These are phyloP conservation scores for Podospora appendiculata DNA, from an alignment of 495 filamentous ascomycete genomes.

Conservation along the genomic window DNA sequence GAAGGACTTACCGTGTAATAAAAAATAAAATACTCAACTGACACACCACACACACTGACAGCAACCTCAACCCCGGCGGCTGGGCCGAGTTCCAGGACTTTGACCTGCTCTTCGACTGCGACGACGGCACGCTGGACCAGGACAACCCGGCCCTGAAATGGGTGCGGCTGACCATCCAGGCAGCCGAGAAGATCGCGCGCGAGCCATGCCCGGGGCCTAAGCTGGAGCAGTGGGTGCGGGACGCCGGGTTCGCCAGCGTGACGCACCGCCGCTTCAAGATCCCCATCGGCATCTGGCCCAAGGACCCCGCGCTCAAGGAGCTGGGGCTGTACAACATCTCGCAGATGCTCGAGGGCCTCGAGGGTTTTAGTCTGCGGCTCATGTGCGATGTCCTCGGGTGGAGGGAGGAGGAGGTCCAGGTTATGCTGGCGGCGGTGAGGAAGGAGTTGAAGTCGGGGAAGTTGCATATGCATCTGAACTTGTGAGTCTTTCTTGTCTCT, in stretches of 20 bases:
- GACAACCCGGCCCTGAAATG: slow-evolving; percentile 16
- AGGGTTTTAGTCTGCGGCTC: slow-evolving; percentile 31
- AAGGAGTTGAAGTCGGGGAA: no score
- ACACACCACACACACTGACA: no score
- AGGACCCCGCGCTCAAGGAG: slow-evolving; percentile 40
- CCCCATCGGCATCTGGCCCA: slow-evolving; percentile 50
- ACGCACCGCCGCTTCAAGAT: slow-evolving; percentile 40
- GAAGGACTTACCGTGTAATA: no score
- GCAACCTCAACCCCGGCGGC: no score
- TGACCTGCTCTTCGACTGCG: no score
- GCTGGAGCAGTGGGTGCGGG: slow-evolving; percentile 34
- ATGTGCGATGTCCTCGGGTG: slow-evolving; percentile 51
- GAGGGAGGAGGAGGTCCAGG: slow-evolving; percentile 4
- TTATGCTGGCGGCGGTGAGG: no score
- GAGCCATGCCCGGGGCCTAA: slow-evolving; percentile 18
- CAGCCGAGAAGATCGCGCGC: slow-evolving; percentile 21
- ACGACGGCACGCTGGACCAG: slow-evolving; percentile 18
- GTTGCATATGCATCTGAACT: no score
- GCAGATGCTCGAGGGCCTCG: slow-evolving; percentile 32
- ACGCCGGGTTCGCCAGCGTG: slow-evolving; percentile 48
- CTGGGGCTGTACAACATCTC: slow-evolving; percentile 35
- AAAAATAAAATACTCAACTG: no score
- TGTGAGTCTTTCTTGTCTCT: no score
- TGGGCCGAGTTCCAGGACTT: no score
- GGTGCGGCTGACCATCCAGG: slow-evolving; percentile 29